Conservation (phyloP, 768 basidiomycete genomes). For the Obba rivulosa region DNA sequence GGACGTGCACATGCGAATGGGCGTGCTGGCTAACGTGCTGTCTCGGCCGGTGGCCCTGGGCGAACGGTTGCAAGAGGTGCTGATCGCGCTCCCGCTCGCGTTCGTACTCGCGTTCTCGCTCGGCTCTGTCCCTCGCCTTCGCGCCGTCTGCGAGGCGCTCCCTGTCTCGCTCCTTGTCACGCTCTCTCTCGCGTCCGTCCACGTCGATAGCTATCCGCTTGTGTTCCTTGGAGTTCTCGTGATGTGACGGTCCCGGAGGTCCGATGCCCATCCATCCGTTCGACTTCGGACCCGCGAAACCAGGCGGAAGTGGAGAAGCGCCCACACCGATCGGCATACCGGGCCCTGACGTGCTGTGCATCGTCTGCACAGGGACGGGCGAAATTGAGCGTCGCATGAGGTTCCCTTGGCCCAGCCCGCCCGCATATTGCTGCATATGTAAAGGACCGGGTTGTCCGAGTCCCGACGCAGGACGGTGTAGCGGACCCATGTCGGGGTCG, state of each 20-base stretch:
- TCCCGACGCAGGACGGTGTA: constrained; percentile 13
- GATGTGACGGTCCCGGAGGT: constrained; percentile 4
- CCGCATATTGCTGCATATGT: constrained; percentile 10
- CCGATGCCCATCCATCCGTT: constrained; percentile 15
- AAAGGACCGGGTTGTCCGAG: background rate
- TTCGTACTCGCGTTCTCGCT: constrained; percentile 22
- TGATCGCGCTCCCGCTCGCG: constrained; percentile 22
- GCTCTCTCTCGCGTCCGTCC: constrained; percentile 18
- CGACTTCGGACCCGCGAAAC: constrained; percentile 8
- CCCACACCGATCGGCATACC: constrained; percentile 7
- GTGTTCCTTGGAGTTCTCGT: constrained; percentile 10
- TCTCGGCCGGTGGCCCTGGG: constrained; percentile 3
- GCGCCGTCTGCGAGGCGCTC: constrained; percentile 5
- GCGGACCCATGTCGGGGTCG: constrained; percentile 18
- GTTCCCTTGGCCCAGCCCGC: constrained; percentile 6
- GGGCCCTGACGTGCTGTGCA: constrained; percentile 11
- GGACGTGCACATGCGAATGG: constrained; percentile 12
- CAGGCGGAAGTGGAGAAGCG: constrained; percentile 9
- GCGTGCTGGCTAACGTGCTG: constrained; percentile 13
- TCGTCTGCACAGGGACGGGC: constrained; percentile 17
- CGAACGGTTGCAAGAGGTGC: constrained; percentile 10
- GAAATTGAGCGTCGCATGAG: constrained; percentile 23
- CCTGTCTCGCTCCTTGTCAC: constrained; percentile 17
- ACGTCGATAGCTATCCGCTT: constrained; percentile 10
- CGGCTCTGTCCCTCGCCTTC: constrained; percentile 8